Evolutionary conservation across 768 basidiomycete species (phyloP), one percentile per base, ranked within the genome.

Genomic region (Xerocomellus intermedius): DNA sequence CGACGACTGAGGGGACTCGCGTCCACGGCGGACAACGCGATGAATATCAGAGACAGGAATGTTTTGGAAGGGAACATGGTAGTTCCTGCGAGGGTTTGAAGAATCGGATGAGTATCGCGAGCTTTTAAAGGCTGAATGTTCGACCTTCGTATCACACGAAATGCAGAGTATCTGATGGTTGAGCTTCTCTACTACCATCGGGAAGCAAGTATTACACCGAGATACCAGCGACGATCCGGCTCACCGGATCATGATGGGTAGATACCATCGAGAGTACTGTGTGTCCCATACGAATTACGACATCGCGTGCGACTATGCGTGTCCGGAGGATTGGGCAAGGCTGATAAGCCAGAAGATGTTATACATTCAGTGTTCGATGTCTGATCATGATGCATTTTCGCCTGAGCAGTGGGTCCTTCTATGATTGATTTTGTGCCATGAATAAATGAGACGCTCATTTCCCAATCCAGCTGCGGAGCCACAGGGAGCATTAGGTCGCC

Each of bases 61-160:
- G 41, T 26, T 19, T 39, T 56, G 4, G 48, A 53, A 33, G 53
- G 32, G 33, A 64, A 49, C 64, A 64, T 69, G 39, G 39, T 33
- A 1, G 22, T 19, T 28, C 5, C n/a, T 21, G 7, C 2, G 42
- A 26, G 16, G 36, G 6, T 8, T 19, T 14, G 19, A 4, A 16
- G 14, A 24, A 19, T 14, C 12, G 16, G 21, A n/a, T 17, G 16
- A n/a, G 8, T 4, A 19, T 32, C 17, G 5, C 19, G 13, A 8
- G 6, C 13, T 32, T 55, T 55, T 37, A 55, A 37, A 30, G 12
- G 5, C 32, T 17, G 5, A 5, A 17, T 7, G 8, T 19, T 22
- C 2, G 10, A 24, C 4, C 33, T 26, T 21, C 28, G 32, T 52
- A 9, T 41, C 19, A 33, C 14, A 8, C 6, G 30, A 26, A 33